phyloP scores from a whole-genome alignment of 768 basidiomycete genomes.

The Exidia glandulosa region DNA sequence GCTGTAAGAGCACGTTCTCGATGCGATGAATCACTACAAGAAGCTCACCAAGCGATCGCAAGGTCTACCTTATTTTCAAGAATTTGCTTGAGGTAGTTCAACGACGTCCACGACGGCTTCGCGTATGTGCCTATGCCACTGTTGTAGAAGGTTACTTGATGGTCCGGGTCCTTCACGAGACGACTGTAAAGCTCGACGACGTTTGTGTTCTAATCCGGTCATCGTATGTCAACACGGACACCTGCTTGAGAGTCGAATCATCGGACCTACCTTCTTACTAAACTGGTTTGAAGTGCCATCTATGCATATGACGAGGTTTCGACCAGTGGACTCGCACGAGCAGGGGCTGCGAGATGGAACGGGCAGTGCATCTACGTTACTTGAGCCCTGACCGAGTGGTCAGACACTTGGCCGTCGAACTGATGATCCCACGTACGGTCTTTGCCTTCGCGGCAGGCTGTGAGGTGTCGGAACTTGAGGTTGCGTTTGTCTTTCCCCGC shows the following conservation, averaged over 20 bases:
- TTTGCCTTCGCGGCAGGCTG: no score
- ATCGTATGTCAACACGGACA: no score
- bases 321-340: no score
- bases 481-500: no score
- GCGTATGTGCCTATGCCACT: constrained; percentile 31
- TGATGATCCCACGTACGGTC: no score
- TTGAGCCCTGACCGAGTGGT: no score
- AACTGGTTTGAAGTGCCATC: constrained; percentile 1
- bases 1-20: background rate
- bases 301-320: background rate
- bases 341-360: no score
- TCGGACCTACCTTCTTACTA: background rate
- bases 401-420: no score
- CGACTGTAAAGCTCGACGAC: constrained; percentile 28
- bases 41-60: background rate
- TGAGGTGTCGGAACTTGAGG: no score
- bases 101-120: constrained; percentile 12
- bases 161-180: constrained; percentile 19
- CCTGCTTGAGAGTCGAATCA: background rate
- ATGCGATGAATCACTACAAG: background rate
- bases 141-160: constrained; percentile 29
- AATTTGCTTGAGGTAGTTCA: constrained; percentile 11
- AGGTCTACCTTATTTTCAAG: constrained; percentile 19
- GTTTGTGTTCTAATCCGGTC: no score
- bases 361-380: no score